Conservation (phyloP, 2,329 filamentous ascomycete species). For the Pseudogymnoascus sp. region DNA sequence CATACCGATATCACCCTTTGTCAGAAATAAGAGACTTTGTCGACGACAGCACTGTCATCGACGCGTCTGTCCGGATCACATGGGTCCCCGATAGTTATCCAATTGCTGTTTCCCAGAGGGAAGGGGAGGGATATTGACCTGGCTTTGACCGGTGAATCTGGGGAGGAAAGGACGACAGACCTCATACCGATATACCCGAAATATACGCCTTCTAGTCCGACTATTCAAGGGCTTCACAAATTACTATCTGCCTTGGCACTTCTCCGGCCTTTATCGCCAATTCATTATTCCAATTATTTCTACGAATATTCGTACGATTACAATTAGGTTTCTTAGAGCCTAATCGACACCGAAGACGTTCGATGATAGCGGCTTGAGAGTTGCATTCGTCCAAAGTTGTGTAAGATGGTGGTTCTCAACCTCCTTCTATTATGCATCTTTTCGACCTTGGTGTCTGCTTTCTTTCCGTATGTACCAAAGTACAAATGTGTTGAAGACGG, state of each 20-base stretch:
- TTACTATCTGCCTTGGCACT: background rate
- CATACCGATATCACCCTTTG: background rate
- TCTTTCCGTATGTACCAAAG: conserved; percentile 22
- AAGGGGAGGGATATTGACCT: conserved; percentile 2
- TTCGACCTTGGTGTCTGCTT: conserved; percentile 19
- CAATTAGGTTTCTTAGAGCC: background rate
- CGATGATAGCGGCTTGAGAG: background rate
- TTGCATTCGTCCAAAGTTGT: conserved; percentile 2
- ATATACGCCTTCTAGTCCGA: conserved; percentile 21
- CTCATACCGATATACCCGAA: conserved; percentile 10
- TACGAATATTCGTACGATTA: background rate
- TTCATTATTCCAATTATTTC: conserved; percentile 8
- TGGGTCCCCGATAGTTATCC: background rate
- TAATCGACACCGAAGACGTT: background rate
- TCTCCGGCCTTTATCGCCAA: background rate
- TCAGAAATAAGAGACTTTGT: conserved; percentile 8
- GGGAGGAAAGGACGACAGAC: background rate
- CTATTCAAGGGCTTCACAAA: conserved; percentile 15
- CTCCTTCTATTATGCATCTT: conserved; percentile 15
- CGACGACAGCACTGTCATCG: conserved; percentile 28
- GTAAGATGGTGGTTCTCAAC: conserved; percentile 18
- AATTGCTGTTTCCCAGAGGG: conserved; percentile 9
- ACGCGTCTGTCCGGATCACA: conserved; percentile 16
- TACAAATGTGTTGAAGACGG: conserved; percentile 20
- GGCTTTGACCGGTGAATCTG: background rate